Evolutionary conservation across 805 yeast species (phyloP).

Genomic region (Yarrowia keelungensis): DNA sequence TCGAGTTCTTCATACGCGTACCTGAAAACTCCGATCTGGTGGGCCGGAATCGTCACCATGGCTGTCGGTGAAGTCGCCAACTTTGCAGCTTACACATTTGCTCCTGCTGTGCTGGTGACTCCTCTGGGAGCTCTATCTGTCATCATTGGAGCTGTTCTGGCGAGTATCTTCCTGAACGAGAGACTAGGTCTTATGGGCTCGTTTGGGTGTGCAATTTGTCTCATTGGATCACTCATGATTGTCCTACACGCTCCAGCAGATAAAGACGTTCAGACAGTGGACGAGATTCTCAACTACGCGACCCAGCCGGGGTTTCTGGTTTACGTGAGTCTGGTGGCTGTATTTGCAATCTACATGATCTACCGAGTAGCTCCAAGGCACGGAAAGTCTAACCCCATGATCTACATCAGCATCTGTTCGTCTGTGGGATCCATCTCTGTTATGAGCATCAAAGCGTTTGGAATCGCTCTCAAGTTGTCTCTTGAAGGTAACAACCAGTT

Average conservation of each 20-base stretch:
- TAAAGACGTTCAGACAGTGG: conserved; percentile 84
- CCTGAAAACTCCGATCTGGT: conserved; percentile 86
- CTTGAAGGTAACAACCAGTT: conserved; percentile 87
- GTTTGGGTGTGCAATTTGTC: conserved; percentile 91
- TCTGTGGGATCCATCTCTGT: conserved; percentile 89
- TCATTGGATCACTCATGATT: conserved; percentile 85
- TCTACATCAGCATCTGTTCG: conserved; percentile 87
- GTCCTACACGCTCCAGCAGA: conserved; percentile 95
- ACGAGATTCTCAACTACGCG: conserved; percentile 83
- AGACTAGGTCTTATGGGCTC: conserved; percentile 86
- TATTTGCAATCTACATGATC: conserved; percentile 77
- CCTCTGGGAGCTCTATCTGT: conserved; percentile 91
- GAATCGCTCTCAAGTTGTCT: conserved; percentile 86
- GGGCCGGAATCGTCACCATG: conserved; percentile 90
- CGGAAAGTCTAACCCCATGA: conserved; percentile 84
- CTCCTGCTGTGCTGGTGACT: conserved; percentile 90
- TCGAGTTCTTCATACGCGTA: conserved; percentile 73
- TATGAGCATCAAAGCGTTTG: conserved; percentile 92
- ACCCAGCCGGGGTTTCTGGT: conserved; percentile 72
- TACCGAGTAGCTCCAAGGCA: conserved; percentile 81
- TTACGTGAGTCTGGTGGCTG: conserved; percentile 68
- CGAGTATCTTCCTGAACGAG: conserved; percentile 82
- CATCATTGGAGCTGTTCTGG: conserved; percentile 89
- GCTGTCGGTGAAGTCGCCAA: conserved; percentile 91
- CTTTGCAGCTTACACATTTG: conserved; percentile 94